These are phyloP conservation scores for Dryas octopetala DNA, from an alignment of 306 rosid genomes.

Conservation along the genomic window DNA sequence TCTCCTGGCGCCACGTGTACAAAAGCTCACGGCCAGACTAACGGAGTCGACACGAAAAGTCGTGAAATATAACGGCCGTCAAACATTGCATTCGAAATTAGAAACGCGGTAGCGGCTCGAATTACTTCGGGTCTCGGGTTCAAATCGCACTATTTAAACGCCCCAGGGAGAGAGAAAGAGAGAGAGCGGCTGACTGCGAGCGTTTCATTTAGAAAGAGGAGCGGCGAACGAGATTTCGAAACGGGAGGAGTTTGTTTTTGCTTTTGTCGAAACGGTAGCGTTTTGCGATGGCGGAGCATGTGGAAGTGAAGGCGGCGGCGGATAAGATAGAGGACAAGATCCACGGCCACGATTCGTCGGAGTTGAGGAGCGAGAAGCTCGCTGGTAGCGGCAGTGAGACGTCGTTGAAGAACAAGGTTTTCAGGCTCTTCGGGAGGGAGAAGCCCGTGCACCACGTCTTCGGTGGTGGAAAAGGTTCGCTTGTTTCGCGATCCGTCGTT, in stretches of 20 bases:
- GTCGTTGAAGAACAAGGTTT: constrained; percentile 53
- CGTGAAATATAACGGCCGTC: constrained; percentile 5
- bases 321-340: constrained; percentile 73
- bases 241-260: background rate
- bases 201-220: background rate
- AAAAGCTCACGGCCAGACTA: background rate
- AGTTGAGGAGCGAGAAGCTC: constrained; percentile 24
- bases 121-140: background rate
- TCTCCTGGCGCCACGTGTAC: background rate
- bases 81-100: background rate
- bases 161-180: constrained; percentile 5
- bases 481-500: constrained; percentile 10
- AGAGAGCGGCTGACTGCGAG: constrained; percentile 1
- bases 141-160: constrained; percentile 29
- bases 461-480: constrained; percentile 91
- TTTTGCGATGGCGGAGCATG: constrained; percentile 41
- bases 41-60: background rate
- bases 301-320: constrained; percentile 37
- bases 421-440: constrained; percentile 88
- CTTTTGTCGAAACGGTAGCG: background rate
- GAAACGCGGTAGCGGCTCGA: background rate
- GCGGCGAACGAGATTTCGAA: constrained; percentile 20
- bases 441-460: constrained; percentile 72
- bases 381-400: constrained; percentile 3
- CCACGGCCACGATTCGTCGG: constrained; percentile 64